phyloP scores from a whole-genome alignment of 345 rosid species.

The Hibiscus tridactylites region DNA sequence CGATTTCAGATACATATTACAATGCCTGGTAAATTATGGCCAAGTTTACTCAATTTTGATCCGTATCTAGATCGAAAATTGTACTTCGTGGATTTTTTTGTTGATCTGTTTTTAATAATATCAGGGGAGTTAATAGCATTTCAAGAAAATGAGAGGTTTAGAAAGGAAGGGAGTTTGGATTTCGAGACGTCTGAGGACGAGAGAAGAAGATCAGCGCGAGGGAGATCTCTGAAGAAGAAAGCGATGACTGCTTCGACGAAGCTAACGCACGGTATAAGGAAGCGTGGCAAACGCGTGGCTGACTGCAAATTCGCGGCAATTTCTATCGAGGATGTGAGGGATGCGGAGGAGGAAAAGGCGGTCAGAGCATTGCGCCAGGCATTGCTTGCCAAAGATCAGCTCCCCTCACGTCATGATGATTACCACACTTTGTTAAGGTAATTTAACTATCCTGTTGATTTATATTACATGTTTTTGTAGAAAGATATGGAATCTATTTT shows the following conservation, averaged over 20 bases:
- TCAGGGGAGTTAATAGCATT: constrained; percentile 33
- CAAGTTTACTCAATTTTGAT: not conserved
- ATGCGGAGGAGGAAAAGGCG: constrained; percentile 67
- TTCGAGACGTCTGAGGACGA: constrained; percentile 62
- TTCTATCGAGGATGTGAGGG: constrained; percentile 80
- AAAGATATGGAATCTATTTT: not conserved
- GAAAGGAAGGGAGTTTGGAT: constrained; percentile 14
- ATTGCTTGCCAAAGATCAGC: constrained; percentile 54
- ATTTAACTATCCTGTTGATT: not conserved
- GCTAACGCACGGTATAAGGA: constrained; percentile 65
- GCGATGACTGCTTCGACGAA: constrained; percentile 73
- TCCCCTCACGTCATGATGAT: constrained; percentile 71
- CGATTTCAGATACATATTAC: constrained; percentile 4
- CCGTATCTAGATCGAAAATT: not conserved
- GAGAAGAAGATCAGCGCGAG: constrained; percentile 31
- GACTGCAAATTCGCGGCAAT: constrained; percentile 43
- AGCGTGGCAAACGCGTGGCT: constrained; percentile 62
- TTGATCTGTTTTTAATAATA: not conserved
- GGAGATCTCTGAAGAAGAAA: constrained; percentile 61
- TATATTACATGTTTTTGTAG: not conserved
- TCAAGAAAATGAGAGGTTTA: constrained; percentile 35
- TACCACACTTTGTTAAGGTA: constrained; percentile 93
- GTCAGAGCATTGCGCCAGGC: constrained; percentile 60
- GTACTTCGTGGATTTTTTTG: not conserved
- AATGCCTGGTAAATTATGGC: constrained; percentile 50